Evolutionary conservation across 768 basidiomycete species (phyloP).

Genomic region (Trametes punicea): DNA sequence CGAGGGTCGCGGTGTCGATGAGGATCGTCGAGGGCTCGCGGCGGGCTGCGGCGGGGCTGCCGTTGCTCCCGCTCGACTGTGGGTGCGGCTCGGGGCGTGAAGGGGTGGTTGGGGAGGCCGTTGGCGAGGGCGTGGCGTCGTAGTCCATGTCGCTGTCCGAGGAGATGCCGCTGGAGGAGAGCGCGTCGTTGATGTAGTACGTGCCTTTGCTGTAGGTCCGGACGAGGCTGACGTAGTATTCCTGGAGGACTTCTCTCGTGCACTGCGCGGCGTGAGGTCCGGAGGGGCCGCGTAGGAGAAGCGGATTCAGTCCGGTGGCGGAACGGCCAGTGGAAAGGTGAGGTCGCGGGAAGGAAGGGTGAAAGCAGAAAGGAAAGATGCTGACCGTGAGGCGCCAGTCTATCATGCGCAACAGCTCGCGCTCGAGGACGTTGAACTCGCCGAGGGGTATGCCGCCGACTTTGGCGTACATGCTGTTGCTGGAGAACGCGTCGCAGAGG

Average conservation of each 20-base stretch:
- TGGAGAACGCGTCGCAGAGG: constrained; percentile 93
- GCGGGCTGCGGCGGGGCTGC: constrained; percentile 12
- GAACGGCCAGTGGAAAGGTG: background rate
- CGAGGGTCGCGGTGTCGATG: constrained; percentile 36
- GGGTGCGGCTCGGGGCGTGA: background rate
- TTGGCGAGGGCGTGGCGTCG: constrained; percentile 41
- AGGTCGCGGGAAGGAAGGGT: background rate
- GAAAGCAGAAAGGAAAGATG: constrained; percentile 21
- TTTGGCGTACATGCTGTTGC: constrained; percentile 91
- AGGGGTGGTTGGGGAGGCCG: constrained; percentile 29
- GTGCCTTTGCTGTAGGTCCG: constrained; percentile 70
- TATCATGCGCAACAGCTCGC: constrained; percentile 87
- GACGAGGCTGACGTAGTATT: constrained; percentile 92
- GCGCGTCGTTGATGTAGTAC: constrained; percentile 50
- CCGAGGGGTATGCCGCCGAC: constrained; percentile 91
- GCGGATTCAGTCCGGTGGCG: constrained; percentile 5
- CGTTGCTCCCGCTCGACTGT: constrained; percentile 16
- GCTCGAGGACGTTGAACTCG: constrained; percentile 92
- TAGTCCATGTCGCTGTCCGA: constrained; percentile 56
- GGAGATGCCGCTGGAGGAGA: constrained; percentile 25
- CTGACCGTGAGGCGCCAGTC: constrained; percentile 95
- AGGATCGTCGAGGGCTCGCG: constrained; percentile 36
- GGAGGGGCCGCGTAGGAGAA: constrained; percentile 29
- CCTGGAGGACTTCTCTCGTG: constrained; percentile 85
- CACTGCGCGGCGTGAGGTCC: constrained; percentile 71